Evolutionary conservation across 2,329 filamentous ascomycete genomes (phyloP).

Genomic region (Rhynchosporium agropyri): DNA sequence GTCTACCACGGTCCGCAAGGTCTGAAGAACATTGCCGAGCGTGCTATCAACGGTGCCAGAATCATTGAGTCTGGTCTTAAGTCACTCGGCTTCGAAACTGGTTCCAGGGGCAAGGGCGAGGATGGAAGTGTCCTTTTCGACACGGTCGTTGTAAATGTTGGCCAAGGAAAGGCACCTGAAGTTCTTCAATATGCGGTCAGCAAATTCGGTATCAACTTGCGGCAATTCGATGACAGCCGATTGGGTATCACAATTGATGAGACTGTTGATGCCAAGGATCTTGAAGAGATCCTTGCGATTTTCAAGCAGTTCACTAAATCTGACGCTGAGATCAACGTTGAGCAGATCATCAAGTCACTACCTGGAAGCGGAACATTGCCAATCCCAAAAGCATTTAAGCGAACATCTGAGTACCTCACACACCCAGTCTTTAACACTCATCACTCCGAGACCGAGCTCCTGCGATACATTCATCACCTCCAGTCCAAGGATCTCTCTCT

Average conservation of each 20-base stretch:
- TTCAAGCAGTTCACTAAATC: slow-evolving; percentile 49
- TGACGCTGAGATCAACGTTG: slow-evolving; percentile 36
- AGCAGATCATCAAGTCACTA: slow-evolving; percentile 49
- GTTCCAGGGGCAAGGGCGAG: slow-evolving; percentile 57
- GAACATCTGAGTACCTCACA: slow-evolving; percentile 76
- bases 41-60: slow-evolving; percentile 71
- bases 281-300: slow-evolving; percentile 58
- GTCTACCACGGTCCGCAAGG: slow-evolving; percentile 89
- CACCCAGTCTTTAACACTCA: slow-evolving; percentile 95
- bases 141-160: slow-evolving; percentile 70
- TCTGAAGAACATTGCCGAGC: slow-evolving; percentile 79
- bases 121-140: slow-evolving; percentile 71
- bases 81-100: slow-evolving; percentile 64
- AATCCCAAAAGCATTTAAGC: slow-evolving; percentile 63
- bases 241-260: slow-evolving; percentile 81
- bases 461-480: slow-evolving; percentile 91
- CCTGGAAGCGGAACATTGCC: slow-evolving; percentile 43
- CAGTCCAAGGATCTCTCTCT: slow-evolving; percentile 93
- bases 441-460: slow-evolving; percentile 91
- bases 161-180: slow-evolving; percentile 52
- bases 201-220: slow-evolving; percentile 60
- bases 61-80: slow-evolving; percentile 67
- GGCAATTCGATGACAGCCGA: slow-evolving; percentile 60
- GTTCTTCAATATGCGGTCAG: slow-evolving; percentile 56
- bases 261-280: slow-evolving; percentile 59